Conservation (phyloP, 305 asterid species). For the Fraxinus velutina region DNA sequence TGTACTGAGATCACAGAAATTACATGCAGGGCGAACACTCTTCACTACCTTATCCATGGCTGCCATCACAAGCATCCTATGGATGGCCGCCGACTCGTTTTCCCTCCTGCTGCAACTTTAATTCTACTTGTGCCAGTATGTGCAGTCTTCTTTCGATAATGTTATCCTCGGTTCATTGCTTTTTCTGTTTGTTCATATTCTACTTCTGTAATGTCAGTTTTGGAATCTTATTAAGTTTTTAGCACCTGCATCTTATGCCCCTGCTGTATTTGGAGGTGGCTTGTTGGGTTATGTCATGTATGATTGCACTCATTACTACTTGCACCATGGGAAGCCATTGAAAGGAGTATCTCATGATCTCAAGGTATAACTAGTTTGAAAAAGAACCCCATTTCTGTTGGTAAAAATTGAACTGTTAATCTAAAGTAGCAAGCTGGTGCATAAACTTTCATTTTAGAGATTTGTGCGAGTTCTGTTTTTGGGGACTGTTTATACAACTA, state of each 20-base stretch:
- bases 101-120: constrained; percentile 84
- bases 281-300: constrained; percentile 68
- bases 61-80: constrained; percentile 97
- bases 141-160: not conserved
- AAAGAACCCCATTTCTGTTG: not conserved
- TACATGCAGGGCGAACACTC: constrained; percentile 67
- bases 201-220: constrained; percentile 31
- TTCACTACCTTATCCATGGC: constrained; percentile 85
- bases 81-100: constrained; percentile 86
- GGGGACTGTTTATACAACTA: not conserved
- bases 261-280: constrained; percentile 58
- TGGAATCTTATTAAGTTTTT: constrained; percentile 50
- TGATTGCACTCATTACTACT: constrained; percentile 75
- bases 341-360: constrained; percentile 47
- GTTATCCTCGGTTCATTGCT: not conserved
- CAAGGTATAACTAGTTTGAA: constrained; percentile 37
- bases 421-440: not conserved
- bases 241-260: constrained; percentile 40
- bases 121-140: constrained; percentile 62
- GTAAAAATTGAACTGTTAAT: not conserved
- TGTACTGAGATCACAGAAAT: not conserved
- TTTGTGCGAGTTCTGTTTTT: not conserved
- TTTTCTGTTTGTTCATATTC: not conserved
- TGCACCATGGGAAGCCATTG: constrained; percentile 72
- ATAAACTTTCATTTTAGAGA: not conserved